A percentile compares a stretch with the other conserved stretches of the same genome.
Evolutionary conservation across 1,139 yeast genomes (phyloP).

Genomic region (Nakaseomyces kungkrabaensis): DNA sequence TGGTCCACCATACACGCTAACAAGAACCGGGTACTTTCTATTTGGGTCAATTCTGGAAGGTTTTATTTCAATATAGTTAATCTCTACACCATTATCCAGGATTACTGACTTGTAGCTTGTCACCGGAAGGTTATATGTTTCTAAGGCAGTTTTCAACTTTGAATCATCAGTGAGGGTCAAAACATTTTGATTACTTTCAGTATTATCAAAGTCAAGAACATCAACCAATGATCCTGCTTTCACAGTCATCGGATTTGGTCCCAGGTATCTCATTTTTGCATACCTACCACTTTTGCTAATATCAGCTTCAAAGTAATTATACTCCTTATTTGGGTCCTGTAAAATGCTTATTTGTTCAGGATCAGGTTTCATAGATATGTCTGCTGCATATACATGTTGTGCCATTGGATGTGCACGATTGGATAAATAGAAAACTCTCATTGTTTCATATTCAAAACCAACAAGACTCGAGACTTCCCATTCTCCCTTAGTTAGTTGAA

Average conservation of each 20-base stretch:
- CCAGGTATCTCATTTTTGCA: conserved; percentile 21
- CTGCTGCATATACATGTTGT: conserved; percentile 45
- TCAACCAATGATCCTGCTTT: conserved; percentile 22
- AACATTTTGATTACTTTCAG: conserved; percentile 9
- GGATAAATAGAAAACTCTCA: conserved; percentile 52
- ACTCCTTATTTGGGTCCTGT: conserved; percentile 16
- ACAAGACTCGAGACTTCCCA: conserved; percentile 63
- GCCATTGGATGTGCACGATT: conserved; percentile 49
- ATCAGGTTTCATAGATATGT: conserved; percentile 17
- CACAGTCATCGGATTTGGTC: conserved; percentile 21
- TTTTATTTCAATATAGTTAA: conserved; percentile 63
- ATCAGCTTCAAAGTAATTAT: conserved; percentile 20
- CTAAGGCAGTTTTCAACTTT: conserved; percentile 25
- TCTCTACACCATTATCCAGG: conserved; percentile 39
- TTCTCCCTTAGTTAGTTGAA: conserved; percentile 44
- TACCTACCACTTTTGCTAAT: conserved; percentile 26
- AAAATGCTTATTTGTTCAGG: conserved; percentile 8
- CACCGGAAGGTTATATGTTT: conserved; percentile 45
- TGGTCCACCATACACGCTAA: conserved; percentile 90
- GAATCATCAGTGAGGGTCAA: conserved; percentile 24
- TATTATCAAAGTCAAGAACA: conserved; percentile 12
- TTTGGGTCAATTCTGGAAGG: conserved; percentile 59
- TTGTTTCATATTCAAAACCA: conserved; percentile 43
- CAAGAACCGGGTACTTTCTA: conserved; percentile 66
- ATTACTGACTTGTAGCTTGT: conserved; percentile 40